A percentile compares a stretch with the other conserved stretches of the same genome.
Conservation (phyloP, 257 asterid genomes). For the Ehretia macrophylla region DNA sequence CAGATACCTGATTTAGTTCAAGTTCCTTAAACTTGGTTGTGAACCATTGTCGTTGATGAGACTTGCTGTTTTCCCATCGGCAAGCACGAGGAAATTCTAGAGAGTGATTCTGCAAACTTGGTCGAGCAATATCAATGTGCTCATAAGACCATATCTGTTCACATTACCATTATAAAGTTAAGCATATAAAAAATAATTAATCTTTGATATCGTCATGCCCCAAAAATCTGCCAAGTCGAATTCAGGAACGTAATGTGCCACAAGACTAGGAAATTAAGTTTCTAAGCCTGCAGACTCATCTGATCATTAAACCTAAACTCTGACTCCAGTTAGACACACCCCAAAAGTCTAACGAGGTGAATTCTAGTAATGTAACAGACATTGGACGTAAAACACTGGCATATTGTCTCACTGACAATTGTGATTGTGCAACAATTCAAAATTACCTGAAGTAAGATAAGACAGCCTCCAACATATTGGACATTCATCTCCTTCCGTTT, state of each 20-base stretch:
- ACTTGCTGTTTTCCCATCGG: conserved; percentile 21
- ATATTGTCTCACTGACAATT: too few species aligned
- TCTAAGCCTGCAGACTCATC: too few species aligned
- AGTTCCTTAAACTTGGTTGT: conserved; percentile 15
- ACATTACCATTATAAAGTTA: conserved; percentile 1
- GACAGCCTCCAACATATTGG: conserved; percentile 31
- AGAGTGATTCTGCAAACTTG: conserved; percentile 3
- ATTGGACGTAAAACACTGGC: too few species aligned
- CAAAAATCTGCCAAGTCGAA: too few species aligned
- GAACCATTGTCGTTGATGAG: conserved; percentile 16
- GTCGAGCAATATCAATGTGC: conserved; percentile 19
- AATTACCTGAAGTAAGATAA: conserved; percentile 25
- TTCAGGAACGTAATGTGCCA: too few species aligned
- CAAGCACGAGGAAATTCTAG: conserved; percentile 21
- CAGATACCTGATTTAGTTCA: conserved; percentile 19
- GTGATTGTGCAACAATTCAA: background rate
- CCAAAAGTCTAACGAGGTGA: too few species aligned
- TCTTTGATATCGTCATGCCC: too few species aligned
- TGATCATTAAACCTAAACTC: too few species aligned
- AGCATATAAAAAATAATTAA: too few species aligned
- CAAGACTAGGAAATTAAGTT: too few species aligned
- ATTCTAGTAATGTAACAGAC: too few species aligned
- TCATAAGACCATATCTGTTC: conserved; percentile 25
- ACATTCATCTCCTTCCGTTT: conserved; percentile 20
- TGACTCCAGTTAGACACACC: too few species aligned